Percentiles rank a stretch among this genome's conserved stretches.
These are phyloP conservation scores for Zychaea mexicana DNA, from an alignment of 371 early-diverging fungal genomes.

Conservation along the genomic window DNA sequence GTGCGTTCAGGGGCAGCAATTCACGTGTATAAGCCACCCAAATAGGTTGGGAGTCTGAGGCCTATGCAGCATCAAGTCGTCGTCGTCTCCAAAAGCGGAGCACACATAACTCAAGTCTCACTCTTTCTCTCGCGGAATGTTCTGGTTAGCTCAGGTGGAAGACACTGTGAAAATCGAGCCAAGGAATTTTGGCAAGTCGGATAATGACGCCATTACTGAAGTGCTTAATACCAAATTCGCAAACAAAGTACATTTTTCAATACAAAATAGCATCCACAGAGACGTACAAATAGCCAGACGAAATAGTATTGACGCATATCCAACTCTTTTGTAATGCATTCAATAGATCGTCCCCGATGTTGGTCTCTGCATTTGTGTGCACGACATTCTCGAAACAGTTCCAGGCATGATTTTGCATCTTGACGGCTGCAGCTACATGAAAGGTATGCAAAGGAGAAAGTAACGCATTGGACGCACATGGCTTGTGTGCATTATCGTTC, in stretches of 20 bases:
- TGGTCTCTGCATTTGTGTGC: conserved; percentile 87
- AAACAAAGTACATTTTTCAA: conserved; percentile 56
- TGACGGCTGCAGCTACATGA: conserved; percentile 80
- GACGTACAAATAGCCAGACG: too few relatives aligned
- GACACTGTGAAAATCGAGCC: conserved; percentile 89
- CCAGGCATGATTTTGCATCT: conserved; percentile 86
- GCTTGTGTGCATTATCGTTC: too few relatives aligned
- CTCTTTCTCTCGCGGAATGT: conserved; percentile 60
- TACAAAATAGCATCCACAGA: background rate
- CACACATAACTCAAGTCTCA: background rate
- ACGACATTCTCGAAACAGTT: conserved; percentile 76
- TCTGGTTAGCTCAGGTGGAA: conserved; percentile 75
- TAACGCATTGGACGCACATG: background rate
- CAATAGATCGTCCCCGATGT: conserved; percentile 82
- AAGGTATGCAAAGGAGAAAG: conserved; percentile 42
- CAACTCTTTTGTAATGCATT: too few relatives aligned
- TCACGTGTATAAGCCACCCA: too few relatives aligned
- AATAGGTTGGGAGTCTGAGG: too few relatives aligned
- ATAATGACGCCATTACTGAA: conserved; percentile 80
- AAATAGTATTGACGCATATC: too few relatives aligned
- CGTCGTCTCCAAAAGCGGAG: too few relatives aligned
- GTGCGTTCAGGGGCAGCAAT: too few relatives aligned
- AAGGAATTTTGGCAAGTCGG: conserved; percentile 71
- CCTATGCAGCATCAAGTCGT: too few relatives aligned
- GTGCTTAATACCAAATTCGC: conserved; percentile 91